Percentiles rank a stretch among this genome's conserved stretches.
Evolutionary conservation across 768 basidiomycete species (phyloP).

Genomic region (Xanthoconium stramineum): DNA sequence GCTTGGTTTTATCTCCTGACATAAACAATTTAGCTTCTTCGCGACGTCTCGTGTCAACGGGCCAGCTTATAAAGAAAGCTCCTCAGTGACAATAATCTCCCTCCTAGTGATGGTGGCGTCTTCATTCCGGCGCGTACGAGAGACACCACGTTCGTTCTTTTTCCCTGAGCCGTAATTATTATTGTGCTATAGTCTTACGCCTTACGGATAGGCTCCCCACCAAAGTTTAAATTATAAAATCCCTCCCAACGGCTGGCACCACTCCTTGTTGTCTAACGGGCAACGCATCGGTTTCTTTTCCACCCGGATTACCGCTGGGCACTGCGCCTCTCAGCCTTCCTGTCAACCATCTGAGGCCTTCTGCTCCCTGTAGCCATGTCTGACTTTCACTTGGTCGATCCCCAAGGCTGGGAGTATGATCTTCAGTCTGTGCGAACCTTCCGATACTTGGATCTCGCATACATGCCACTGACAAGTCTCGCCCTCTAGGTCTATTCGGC

Average conservation of each 20-base stretch:
- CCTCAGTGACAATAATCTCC: conserved; percentile 1
- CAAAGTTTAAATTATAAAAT: conserved; percentile 20
- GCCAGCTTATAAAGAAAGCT: conserved; percentile 2
- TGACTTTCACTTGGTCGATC: conserved; percentile 72
- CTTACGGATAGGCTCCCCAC: conserved; percentile 8
- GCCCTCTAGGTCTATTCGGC: conserved; percentile 58
- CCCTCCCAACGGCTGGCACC: background rate
- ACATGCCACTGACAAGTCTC: background rate
- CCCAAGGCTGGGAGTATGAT: conserved; percentile 77
- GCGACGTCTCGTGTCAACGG: background rate
- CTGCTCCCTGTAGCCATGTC: conserved; percentile 38
- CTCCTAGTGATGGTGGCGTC: conserved; percentile 17
- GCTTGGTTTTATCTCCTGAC: background rate
- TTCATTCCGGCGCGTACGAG: conserved; percentile 15
- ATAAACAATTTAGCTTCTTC: background rate
- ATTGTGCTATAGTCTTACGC: conserved; percentile 13
- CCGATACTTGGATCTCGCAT: background rate
- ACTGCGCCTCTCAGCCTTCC: background rate
- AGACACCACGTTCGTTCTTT: conserved; percentile 7
- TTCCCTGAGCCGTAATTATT: conserved; percentile 17
- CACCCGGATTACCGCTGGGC: background rate
- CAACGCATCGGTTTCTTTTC: background rate
- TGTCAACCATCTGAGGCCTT: background rate
- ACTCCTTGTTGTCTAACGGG: background rate
- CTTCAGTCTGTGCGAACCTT: conserved; percentile 61